Percentiles rank a stretch among this genome's conserved stretches.
phyloP scores from a whole-genome alignment of 2,329 filamentous ascomycete genomes.

The Verticillium zaregamsianum region DNA sequence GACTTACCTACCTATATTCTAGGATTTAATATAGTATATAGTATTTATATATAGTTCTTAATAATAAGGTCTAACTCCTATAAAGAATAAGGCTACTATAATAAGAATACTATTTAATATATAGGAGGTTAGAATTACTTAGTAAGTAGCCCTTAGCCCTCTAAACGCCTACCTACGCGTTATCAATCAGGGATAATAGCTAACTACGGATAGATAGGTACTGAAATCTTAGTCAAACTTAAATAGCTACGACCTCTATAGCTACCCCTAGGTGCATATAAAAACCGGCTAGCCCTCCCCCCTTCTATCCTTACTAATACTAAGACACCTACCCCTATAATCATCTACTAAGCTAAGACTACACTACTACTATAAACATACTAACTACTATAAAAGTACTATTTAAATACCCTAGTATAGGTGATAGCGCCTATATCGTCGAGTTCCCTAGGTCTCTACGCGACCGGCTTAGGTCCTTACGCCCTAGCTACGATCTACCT shows the following conservation, averaged over 20 bases:
- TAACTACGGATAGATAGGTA: neutral
- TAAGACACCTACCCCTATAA: neutral
- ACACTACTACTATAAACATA: neutral
- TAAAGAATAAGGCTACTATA: no score
- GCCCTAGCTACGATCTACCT: no score
- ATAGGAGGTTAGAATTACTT: conserved; percentile 5
- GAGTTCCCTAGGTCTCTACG: no score
- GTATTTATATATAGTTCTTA: no score
- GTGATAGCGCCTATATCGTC: no score
- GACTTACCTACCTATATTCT: no score
- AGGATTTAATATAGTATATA: no score
- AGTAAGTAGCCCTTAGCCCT: conserved; percentile 4
- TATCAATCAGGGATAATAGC: neutral
- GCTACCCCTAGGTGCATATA: neutral
- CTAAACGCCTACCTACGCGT: conserved; percentile 1
- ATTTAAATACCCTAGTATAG: no score
- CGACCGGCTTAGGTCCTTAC: no score
- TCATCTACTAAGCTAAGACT: neutral
- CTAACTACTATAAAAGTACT: neutral
- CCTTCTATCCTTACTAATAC: neutral
- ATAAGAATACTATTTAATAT: conserved; percentile 4
- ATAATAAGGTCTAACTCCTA: no score
- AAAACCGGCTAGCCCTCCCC: neutral
- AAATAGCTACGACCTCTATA: neutral
- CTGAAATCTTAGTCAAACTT: neutral